Base-by-base conservation (phyloP, 257 asterid genomes). In the Jaltomata sinuosa region DNA sequence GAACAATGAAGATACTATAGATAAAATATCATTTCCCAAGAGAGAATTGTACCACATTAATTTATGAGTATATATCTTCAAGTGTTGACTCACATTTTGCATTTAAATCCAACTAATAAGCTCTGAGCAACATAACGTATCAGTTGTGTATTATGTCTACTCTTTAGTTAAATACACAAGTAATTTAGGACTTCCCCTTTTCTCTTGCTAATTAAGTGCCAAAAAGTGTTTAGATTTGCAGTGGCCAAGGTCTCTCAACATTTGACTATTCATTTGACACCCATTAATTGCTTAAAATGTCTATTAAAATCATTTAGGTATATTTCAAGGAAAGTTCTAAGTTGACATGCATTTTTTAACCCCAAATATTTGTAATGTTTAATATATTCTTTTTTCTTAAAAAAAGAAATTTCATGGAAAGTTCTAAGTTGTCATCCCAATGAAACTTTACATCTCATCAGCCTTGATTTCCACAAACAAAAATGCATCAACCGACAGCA, bases 91-190 rank as follows among this genome's bases (percentile, higher is more conserved):
- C 25, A 76, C 57, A 74, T 42, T 72, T 12, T 0, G 6, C 38
- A 14, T n/a, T 72, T 76, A 76, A 45, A 47, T 47, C 61, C 59
- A 74, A 74, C 61, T 25, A 62, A 85, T 19, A 68, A 34, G 18
- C 27, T 16, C 42, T n/a, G 62, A 84, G 52, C 88, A 82, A 61
- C 87, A 84, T 52, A 64, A 49, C 84, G 88, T 85, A 55, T 80
- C 42, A 55, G 71, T 69, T 8, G 27, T 74, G 52, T 38, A 6
- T 22, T 22, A 47, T 31, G 61, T 76, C 54, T 76, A 15, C n/a
- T 62, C n/a, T 64, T 12, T 61, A 32, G 7, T 32, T 53, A n/a
- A 34, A 55, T 29, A 79, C n/a, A n/a, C n/a, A 7, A n/a, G 15
- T 27, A n/a, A 38, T 38, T 7, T 14, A 36, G 8, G 12, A n/a